Evolutionary conservation across 768 basidiomycete genomes (phyloP).

Genomic region (Kwoniella dejecticola): DNA sequence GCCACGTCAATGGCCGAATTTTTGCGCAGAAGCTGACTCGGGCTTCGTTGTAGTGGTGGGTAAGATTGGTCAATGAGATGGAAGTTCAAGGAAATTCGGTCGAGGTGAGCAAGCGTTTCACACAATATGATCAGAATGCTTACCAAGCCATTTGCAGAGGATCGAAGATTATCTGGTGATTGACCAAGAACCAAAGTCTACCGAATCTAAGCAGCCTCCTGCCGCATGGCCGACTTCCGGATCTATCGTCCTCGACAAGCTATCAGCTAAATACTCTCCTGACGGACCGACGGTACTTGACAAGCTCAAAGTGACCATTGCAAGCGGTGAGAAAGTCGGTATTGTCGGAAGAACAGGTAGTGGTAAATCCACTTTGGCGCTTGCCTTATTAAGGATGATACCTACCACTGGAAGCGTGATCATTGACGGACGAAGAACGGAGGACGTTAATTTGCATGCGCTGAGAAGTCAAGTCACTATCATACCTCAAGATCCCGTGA

Average conservation of each 20-base stretch:
- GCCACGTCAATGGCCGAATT: background rate
- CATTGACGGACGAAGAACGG: constrained; percentile 63
- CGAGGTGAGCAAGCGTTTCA: constrained; percentile 36
- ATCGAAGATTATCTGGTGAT: constrained; percentile 64
- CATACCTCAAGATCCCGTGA: constrained; percentile 63
- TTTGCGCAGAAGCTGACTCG: too few species aligned
- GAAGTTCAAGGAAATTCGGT: constrained; percentile 55
- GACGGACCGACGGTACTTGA: constrained; percentile 67
- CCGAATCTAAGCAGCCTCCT: constrained; percentile 60
- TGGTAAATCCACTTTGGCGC: constrained; percentile 60
- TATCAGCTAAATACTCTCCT: constrained; percentile 63
- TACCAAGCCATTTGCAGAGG: constrained; percentile 59
- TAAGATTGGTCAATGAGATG: constrained; percentile 54
- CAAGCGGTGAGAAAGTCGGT: constrained; percentile 65
- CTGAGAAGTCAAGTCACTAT: constrained; percentile 66
- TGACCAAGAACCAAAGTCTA: constrained; percentile 62
- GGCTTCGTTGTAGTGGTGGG: constrained; percentile 52
- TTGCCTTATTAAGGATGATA: constrained; percentile 65
- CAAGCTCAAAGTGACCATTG: constrained; percentile 64
- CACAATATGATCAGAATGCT: background rate
- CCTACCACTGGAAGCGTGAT: constrained; percentile 63
- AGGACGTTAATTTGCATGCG: constrained; percentile 62
- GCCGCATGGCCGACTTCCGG: constrained; percentile 69
- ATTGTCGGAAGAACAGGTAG: constrained; percentile 67
- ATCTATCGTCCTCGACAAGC: constrained; percentile 61